phyloP scores from a whole-genome alignment of 148 eudicot species.

The Rhododendron griersonianum region DNA sequence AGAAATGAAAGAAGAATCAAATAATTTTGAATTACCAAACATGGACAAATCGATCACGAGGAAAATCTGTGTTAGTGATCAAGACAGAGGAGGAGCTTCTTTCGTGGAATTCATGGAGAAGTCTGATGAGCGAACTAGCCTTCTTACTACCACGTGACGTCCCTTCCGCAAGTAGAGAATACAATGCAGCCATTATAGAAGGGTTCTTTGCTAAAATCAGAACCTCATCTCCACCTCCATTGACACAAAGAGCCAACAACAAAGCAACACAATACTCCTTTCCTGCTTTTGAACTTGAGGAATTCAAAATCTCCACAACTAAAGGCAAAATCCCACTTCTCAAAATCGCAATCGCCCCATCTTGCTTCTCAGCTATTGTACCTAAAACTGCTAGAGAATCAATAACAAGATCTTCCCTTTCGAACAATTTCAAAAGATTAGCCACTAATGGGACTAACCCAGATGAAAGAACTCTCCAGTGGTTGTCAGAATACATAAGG shows the following conservation, averaged over 20 bases:
- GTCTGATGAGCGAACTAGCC: slow-evolving; percentile 57
- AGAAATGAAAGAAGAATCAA: not conserved
- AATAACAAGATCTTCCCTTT: slow-evolving; percentile 48
- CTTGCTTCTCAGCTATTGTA: slow-evolving; percentile 52
- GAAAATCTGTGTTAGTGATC: slow-evolving; percentile 21
- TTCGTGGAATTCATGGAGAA: slow-evolving; percentile 62
- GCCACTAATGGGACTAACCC: slow-evolving; percentile 55
- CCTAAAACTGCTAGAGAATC: slow-evolving; percentile 67
- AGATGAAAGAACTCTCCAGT: slow-evolving; percentile 44
- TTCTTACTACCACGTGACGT: slow-evolving; percentile 55
- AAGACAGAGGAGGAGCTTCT: slow-evolving; percentile 36
- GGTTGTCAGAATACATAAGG: slow-evolving; percentile 52
- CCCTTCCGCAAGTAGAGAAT: slow-evolving; percentile 55
- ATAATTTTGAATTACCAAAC: slow-evolving; percentile 42
- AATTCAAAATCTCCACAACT: slow-evolving; percentile 37
- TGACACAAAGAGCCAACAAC: slow-evolving; percentile 51
- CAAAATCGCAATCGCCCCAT: slow-evolving; percentile 54
- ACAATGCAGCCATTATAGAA: slow-evolving; percentile 56
- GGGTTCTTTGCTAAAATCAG: slow-evolving; percentile 65
- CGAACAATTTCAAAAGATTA: slow-evolving; percentile 30
- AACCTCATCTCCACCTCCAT: slow-evolving; percentile 69
- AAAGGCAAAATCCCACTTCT: slow-evolving; percentile 31
- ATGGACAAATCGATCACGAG: slow-evolving; percentile 49
- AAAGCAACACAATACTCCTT: slow-evolving; percentile 67
- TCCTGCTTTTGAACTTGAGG: slow-evolving; percentile 35